Percentiles rank a stretch among this genome's conserved stretches.
Evolutionary conservation across 345 rosid genomes (phyloP).

Genomic region (Gossypium sturtianum): DNA sequence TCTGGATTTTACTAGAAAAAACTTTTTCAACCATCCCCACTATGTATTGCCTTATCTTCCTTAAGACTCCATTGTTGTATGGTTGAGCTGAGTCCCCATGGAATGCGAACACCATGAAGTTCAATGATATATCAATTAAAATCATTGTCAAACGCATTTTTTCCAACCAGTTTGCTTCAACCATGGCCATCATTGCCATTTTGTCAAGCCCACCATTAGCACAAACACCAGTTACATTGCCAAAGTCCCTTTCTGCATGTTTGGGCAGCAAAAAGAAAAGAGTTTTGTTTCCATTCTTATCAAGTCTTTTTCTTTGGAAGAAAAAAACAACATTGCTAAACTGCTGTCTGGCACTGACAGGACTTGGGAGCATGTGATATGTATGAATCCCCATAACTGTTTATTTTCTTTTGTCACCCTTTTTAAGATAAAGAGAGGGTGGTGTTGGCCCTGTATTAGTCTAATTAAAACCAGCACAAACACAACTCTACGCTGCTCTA

Average conservation of each 20-base stretch:
- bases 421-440: background rate
- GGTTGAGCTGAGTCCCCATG: background rate
- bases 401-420: background rate
- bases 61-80: background rate
- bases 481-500: background rate
- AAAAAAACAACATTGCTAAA: background rate
- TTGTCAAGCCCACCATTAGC: too few species aligned
- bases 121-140: background rate
- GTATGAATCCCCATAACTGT: conserved; percentile 2
- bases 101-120: background rate
- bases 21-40: background rate
- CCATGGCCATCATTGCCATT: too few species aligned
- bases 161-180: background rate
- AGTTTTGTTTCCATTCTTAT: background rate
- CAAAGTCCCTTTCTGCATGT: background rate
- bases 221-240: background rate
- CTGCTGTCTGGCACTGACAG: background rate
- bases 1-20: background rate
- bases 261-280: background rate
- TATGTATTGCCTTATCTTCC: background rate
- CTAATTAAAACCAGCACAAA: background rate
- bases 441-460: background rate
- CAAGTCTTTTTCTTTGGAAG: background rate
- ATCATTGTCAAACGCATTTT: background rate
- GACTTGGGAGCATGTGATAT: background rate